Base-by-base conservation (phyloP, 164 flowering plant genomes). In the Vitis cinerea region DNA sequence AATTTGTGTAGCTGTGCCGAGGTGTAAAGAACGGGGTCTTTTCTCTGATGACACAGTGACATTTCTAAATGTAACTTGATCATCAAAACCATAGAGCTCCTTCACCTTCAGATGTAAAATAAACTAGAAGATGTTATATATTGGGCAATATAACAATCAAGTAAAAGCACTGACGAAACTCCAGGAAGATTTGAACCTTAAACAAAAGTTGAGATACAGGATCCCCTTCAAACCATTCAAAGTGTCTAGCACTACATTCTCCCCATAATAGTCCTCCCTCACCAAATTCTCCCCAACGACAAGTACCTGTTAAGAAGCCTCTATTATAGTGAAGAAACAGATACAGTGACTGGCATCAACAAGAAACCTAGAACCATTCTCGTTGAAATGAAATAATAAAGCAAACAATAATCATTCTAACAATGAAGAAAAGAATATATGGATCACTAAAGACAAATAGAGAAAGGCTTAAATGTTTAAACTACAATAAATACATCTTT, bases 231-330 rank as follows among this genome's bases (percentile, higher is more conserved):
- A 90, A 85, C 99, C 99, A 96, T 75, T 96, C 99, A 82, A 86
- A 93, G 63, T 85, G 83, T 77, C 89, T 88, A 53, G 83, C 80
- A 75, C 66, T 80, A 76, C 99, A 96, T 78, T 93, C 98, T 54
- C 92, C 97, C 98, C 99, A 93, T 78, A 96, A 72, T 61, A 93
- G 71, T 65, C 99, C 99, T 65, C 99, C 99, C 77, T 93, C 95
- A 68, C 99, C 98, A 86, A 78, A 96, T 80, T 93, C 97, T 56
- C 98, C 97, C 99, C 99, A 96, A 9, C 94, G 90, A 72, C 85
- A 82, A 59, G 98, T 96, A 71, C 97, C 98, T 96, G 79, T 19
- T 62, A 47, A 63, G 7, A 19, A 66, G 48, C 47, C 65, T 53
- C 53, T 66, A 30, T 29, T 17, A 60, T 12, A 29, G n/a, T 29